phyloP scores from a whole-genome alignment of 495 filamentous ascomycete genomes.

The Trichoderma asperelloides region DNA sequence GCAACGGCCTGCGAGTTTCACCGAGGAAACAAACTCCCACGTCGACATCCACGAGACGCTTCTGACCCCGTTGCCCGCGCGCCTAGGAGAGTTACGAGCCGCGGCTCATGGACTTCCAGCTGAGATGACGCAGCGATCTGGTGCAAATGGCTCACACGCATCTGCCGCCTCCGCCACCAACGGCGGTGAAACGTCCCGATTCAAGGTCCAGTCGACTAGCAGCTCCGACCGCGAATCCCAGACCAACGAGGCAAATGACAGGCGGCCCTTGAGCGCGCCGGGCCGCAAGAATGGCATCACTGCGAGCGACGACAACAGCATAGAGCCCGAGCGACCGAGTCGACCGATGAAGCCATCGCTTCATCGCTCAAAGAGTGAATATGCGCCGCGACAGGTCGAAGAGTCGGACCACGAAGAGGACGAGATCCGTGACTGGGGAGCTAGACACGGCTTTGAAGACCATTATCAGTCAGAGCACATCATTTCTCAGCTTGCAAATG shows the following conservation, averaged over 20 bases:
- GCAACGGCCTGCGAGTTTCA: background rate
- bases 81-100: background rate
- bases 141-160: conserved; percentile 9
- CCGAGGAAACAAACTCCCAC: background rate
- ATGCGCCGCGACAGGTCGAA: conserved; percentile 35
- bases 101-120: conserved; percentile 1
- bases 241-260: conserved; percentile 5
- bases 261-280: conserved; percentile 15
- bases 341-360: conserved; percentile 47
- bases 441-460: conserved; percentile 59
- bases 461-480: conserved; percentile 61
- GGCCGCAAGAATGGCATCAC: conserved; percentile 12
- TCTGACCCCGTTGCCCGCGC: background rate
- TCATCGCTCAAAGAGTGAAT: conserved; percentile 65
- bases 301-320: background rate
- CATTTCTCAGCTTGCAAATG: conserved; percentile 46
- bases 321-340: conserved; percentile 7
- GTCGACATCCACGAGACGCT: background rate
- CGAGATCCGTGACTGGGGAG: conserved; percentile 41
- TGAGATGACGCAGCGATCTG: background rate
- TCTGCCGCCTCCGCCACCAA: conserved; percentile 1
- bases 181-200: conserved; percentile 8
- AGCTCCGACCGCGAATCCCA: conserved; percentile 3
- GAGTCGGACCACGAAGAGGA: conserved; percentile 28
- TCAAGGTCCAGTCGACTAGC: background rate